Conservation (phyloP, 345 rosid genomes). For the Arabis hirsuta region DNA sequence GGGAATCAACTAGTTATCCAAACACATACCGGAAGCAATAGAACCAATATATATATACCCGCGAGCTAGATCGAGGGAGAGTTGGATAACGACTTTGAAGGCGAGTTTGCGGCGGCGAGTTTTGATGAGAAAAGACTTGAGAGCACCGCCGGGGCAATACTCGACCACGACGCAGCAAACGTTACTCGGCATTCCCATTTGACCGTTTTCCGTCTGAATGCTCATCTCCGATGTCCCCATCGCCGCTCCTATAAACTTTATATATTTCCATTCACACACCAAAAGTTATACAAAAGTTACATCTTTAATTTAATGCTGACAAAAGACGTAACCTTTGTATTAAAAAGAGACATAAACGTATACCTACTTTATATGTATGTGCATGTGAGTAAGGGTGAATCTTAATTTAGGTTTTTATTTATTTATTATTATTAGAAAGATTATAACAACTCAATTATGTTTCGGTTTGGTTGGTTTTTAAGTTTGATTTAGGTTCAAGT, state of each 20-base stretch:
- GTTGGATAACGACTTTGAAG: conserved; percentile 86
- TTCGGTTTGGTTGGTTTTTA: neutral
- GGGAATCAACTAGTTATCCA: neutral
- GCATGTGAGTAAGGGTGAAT: conserved; percentile 9
- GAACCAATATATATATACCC: conserved; percentile 51
- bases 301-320: conserved; percentile 16
- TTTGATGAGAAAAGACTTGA: conserved; percentile 89
- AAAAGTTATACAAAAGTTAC: neutral
- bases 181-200: conserved; percentile 82
- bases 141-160: conserved; percentile 92
- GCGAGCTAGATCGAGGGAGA: conserved; percentile 95
- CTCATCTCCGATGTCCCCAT: conserved; percentile 86
- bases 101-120: conserved; percentile 88
- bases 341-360: conserved; percentile 20
- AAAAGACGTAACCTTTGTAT: conserved; percentile 18
- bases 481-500: neutral
- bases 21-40: neutral
- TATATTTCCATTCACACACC: neutral
- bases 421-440: too few species aligned
- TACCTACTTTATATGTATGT: neutral
- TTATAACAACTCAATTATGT: neutral
- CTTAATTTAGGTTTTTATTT: neutral
- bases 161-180: conserved; percentile 93
- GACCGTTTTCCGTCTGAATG: conserved; percentile 82
- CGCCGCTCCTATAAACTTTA: conserved; percentile 86